Evolutionary conservation across 768 basidiomycete species (phyloP).

Genomic region (Dacryopinax spathularia): DNA sequence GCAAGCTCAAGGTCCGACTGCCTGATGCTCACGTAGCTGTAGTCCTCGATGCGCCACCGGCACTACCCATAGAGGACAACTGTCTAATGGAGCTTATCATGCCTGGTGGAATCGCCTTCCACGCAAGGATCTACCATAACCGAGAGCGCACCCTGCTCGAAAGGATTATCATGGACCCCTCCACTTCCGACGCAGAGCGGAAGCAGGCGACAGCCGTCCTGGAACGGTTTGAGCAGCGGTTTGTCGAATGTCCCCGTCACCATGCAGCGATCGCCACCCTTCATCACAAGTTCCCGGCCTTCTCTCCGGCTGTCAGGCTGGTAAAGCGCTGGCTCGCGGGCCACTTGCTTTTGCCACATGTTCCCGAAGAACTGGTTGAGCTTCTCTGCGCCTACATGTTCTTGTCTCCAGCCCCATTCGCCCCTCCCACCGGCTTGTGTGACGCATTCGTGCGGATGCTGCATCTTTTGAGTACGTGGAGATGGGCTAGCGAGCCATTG

Average conservation of each 20-base stretch:
- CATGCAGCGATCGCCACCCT: constrained; percentile 70
- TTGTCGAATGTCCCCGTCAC: constrained; percentile 68
- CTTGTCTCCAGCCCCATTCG: constrained; percentile 35
- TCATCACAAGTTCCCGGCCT: constrained; percentile 65
- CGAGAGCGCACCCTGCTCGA: constrained; percentile 70
- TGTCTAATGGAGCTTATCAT: constrained; percentile 63
- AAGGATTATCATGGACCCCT: constrained; percentile 37
- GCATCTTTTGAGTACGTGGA: constrained; percentile 63
- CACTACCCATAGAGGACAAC: constrained; percentile 53
- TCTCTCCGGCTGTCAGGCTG: constrained; percentile 70
- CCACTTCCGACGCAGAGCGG: constrained; percentile 27
- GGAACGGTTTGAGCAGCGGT: constrained; percentile 50
- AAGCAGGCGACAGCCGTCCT: constrained; percentile 43
- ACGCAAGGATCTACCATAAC: constrained; percentile 71
- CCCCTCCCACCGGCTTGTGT: constrained; percentile 6
- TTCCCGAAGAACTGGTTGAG: constrained; percentile 70
- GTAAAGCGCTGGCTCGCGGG: constrained; percentile 86
- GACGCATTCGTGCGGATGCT: constrained; percentile 59
- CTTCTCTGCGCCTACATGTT: constrained; percentile 71
- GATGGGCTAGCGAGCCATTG: constrained; percentile 43
- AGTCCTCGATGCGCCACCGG: constrained; percentile 14
- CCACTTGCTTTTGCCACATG: constrained; percentile 62
- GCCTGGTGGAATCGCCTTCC: constrained; percentile 75
- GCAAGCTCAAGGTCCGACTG: constrained; percentile 30
- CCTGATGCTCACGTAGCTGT: constrained; percentile 32